phyloP scores from a whole-genome alignment of 495 filamentous ascomycete genomes.

The Xylaria flabelliformis region DNA sequence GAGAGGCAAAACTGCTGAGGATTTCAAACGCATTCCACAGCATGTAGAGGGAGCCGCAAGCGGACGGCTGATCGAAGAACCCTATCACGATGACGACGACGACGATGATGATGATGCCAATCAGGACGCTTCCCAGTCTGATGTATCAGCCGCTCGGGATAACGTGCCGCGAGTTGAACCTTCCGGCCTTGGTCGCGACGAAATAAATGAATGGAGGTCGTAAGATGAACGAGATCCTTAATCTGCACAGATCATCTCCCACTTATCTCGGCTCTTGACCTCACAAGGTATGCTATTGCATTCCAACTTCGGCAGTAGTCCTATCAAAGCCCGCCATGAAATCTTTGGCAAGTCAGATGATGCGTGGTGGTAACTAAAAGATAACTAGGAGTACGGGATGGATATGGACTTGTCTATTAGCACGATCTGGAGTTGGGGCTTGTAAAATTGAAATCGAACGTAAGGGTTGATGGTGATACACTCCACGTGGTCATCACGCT shows the following conservation, averaged over 20 bases:
- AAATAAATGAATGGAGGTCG: slow-evolving; percentile 27
- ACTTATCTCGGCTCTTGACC: neutral
- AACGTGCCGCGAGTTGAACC: slow-evolving; percentile 34
- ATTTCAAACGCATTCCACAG: slow-evolving; percentile 26
- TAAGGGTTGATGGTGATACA: neutral
- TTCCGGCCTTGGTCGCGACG: slow-evolving; percentile 31
- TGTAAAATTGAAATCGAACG: neutral
- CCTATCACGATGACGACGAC: slow-evolving; percentile 23
- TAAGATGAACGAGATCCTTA: slow-evolving; percentile 4
- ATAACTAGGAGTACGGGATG: neutral
- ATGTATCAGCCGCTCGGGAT: slow-evolving; percentile 3
- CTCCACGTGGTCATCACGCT: neutral
- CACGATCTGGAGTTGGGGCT: neutral
- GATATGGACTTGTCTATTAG: neutral
- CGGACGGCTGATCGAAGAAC: slow-evolving; percentile 31
- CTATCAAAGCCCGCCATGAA: neutral
- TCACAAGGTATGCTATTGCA: neutral
- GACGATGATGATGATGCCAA: slow-evolving; percentile 8
- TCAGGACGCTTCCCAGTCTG: neutral
- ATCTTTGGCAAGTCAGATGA: neutral
- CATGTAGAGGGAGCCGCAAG: slow-evolving; percentile 15
- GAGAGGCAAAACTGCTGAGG: slow-evolving; percentile 12
- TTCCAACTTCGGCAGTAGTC: neutral
- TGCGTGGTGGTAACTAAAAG: neutral
- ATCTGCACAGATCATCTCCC: neutral